Evolutionary conservation across 495 filamentous ascomycete genomes (phyloP).

Genomic region (Aspergillus wentii): DNA sequence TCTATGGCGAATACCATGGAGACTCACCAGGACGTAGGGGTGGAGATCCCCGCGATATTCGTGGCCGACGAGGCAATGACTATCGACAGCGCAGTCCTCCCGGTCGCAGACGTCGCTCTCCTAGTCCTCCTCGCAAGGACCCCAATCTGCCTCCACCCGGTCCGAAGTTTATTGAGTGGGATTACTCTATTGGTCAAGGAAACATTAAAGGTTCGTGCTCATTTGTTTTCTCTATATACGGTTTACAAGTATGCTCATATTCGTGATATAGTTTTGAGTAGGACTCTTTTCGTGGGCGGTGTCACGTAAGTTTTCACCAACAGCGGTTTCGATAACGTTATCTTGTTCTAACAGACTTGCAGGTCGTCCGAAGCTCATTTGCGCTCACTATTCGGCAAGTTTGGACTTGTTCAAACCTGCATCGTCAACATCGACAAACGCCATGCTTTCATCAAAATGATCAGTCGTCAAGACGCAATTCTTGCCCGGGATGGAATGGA

Average conservation of each 20-base stretch:
- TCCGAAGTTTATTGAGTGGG: slow-evolving; percentile 78
- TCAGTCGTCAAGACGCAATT: slow-evolving; percentile 78
- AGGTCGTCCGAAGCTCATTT: slow-evolving; percentile 79
- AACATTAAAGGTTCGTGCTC: slow-evolving; percentile 68
- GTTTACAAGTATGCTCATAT: slow-evolving; percentile 15
- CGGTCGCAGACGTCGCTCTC: slow-evolving; percentile 56
- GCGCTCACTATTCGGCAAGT: slow-evolving; percentile 68
- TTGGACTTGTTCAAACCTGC: slow-evolving; percentile 87
- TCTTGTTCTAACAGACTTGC: slow-evolving; percentile 8
- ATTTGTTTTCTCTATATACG: not conserved
- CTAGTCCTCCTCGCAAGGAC: slow-evolving; percentile 52
- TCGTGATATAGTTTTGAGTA: slow-evolving; percentile 64
- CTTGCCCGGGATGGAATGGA: slow-evolving; percentile 89
- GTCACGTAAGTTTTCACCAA: slow-evolving; percentile 66
- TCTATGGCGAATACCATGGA: slow-evolving; percentile 63
- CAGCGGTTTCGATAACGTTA: not conserved
- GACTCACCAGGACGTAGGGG: slow-evolving; percentile 57
- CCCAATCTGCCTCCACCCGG: slow-evolving; percentile 50
- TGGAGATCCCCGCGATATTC: slow-evolving; percentile 54
- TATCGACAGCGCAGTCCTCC: slow-evolving; percentile 84
- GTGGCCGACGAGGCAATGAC: slow-evolving; percentile 52
- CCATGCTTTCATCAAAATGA: slow-evolving; percentile 99
- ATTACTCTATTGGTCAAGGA: slow-evolving; percentile 63
- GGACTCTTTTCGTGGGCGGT: slow-evolving; percentile 94
- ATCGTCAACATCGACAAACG: slow-evolving; percentile 97